Percentiles rank a stretch among this genome's conserved stretches.
These are phyloP conservation scores for Breviolum minutum DNA, from an alignment of 73 alveolate genomes.

Conservation along the genomic window DNA sequence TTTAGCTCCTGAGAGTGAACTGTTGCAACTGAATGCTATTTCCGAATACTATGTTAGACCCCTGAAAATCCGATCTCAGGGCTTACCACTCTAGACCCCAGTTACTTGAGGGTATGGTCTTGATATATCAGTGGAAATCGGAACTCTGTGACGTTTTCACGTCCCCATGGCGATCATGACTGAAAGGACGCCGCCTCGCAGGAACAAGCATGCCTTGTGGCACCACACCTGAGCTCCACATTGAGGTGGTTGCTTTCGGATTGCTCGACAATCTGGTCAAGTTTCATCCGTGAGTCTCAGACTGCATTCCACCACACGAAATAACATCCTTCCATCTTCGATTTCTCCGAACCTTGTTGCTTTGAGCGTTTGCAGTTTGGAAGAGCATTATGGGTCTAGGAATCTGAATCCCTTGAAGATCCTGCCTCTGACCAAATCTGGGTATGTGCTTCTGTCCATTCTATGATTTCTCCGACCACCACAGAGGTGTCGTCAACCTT, in stretches of 20 bases:
- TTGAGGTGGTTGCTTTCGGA: not conserved
- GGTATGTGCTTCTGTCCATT: constrained; percentile 89
- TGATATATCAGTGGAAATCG: too few species aligned
- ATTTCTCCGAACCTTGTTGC: constrained; percentile 46
- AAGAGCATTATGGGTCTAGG: not conserved
- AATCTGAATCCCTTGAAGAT: not conserved
- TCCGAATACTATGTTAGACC: too few species aligned
- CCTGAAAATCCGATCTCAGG: too few species aligned
- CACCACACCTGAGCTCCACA: constrained; percentile 43
- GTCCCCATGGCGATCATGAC: too few species aligned
- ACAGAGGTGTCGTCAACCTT: constrained; percentile 90
- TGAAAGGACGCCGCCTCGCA: constrained; percentile 28
- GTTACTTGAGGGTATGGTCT: too few species aligned
- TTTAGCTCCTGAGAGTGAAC: too few species aligned
- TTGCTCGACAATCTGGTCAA: not conserved
- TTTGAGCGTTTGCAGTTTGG: not conserved
- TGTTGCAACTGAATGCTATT: too few species aligned
- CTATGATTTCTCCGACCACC: constrained; percentile 81
- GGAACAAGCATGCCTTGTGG: constrained; percentile 62
- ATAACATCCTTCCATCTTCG: constrained; percentile 81
- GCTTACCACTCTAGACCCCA: too few species aligned
- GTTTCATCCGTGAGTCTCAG: not conserved
- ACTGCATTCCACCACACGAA: constrained; percentile 84
- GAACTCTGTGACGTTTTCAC: too few species aligned
- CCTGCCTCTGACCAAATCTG: constrained; percentile 88